Evolutionary conservation across 2,329 filamentous ascomycete species (phyloP), one percentile per base, ranked within the genome.

Genomic region (Nemania bipapillata): DNA sequence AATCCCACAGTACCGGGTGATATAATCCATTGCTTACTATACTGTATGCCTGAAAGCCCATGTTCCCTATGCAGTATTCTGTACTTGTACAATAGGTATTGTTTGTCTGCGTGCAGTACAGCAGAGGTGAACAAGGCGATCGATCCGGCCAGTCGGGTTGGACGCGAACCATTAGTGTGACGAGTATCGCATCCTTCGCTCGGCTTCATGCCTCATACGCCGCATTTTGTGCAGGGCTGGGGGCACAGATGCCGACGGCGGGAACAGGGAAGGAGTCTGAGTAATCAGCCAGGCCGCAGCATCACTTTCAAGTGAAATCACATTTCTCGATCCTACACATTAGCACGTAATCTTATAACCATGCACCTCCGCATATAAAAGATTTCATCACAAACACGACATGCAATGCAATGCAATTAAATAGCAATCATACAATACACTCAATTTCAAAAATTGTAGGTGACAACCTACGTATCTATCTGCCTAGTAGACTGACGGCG

Each of bases 21-120:
- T 32, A 40, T 42, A 24, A 40, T 30, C 35, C 28, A 5, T n/a
- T 66, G 67, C 67, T 69, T 69, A 69, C 67, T 66, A 53, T 63
- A 35, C 35, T 9, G 6, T 47, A 20, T 20, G n/a, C n/a, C 40
- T 22, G 22, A 42, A 42, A 17, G 26, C 35, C 26, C 20, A 40
- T 49, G 32, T 42, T 68, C 45, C 50, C 45, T 53, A 4, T 35
- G 28, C 30, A n/a, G n/a, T n/a, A n/a, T n/a, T n/a, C n/a, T n/a
- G n/a, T n/a, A n/a, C n/a, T n/a, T n/a, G n/a, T n/a, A n/a, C 17
- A 17, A 56, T 32, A 62, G n/a, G 20, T 28, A 52, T 35, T 32
- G 30, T 32, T 30, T 40, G 30, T 12, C 6, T 22, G 26, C 15
- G 40, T 30, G 22, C 28, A 32, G 56, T 32, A 20, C 20, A 53